A percentile compares a stretch with the other conserved stretches of the same genome.
phyloP scores from a whole-genome alignment of 306 rosid species.

The Potentilla sterilis region DNA sequence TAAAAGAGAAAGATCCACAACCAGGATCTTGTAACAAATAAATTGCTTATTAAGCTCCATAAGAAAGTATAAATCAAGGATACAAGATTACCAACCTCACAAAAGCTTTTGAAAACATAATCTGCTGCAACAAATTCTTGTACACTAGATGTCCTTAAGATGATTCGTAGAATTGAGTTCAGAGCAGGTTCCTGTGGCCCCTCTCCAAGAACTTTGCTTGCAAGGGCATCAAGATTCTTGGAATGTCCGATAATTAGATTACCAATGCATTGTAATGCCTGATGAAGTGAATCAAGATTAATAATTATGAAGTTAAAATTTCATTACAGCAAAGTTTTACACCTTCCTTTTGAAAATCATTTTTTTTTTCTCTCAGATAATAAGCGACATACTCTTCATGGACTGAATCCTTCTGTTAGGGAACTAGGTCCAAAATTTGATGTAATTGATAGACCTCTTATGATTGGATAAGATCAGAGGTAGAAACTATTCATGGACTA shows the following conservation, averaged over 20 bases:
- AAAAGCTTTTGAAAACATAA: conserved; percentile 76
- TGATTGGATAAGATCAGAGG: neutral
- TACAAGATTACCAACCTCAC: conserved; percentile 66
- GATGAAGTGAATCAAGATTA: conserved; percentile 23
- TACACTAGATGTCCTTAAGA: conserved; percentile 76
- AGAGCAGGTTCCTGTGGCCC: conserved; percentile 84
- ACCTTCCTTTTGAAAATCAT: neutral
- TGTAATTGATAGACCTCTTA: neutral
- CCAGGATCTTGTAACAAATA: neutral
- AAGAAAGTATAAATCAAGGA: neutral
- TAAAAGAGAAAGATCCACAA: conserved; percentile 14
- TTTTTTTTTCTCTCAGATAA: neutral
- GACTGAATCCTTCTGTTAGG: neutral
- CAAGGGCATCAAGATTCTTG: conserved; percentile 67
- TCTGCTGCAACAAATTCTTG: conserved; percentile 90
- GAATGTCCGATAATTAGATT: conserved; percentile 77
- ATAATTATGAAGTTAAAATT: conserved; percentile 2
- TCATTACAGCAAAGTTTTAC: neutral
- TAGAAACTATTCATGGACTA: neutral
- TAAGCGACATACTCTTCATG: neutral
- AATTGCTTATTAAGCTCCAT: neutral
- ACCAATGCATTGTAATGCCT: conserved; percentile 84
- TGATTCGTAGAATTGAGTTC: conserved; percentile 77
- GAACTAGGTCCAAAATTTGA: neutral
- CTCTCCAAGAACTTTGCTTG: conserved; percentile 84